These are phyloP conservation scores for Capsicum rhomboideum DNA, from an alignment of 257 asterid genomes.

Conservation along the genomic window DNA sequence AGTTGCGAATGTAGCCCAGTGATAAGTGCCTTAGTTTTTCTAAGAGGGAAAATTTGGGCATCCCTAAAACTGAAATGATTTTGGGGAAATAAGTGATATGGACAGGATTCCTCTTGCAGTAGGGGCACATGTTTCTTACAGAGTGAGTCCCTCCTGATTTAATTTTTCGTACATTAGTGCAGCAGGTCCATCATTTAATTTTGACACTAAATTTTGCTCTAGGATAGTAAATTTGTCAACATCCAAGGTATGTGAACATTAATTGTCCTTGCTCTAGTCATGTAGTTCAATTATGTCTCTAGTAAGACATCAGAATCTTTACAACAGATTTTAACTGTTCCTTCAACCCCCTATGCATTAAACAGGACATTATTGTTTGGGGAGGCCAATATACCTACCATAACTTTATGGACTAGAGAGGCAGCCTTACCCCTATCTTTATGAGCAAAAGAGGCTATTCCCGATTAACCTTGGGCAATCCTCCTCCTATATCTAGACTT, in stretches of 20 bases:
- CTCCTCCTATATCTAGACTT: too few species aligned
- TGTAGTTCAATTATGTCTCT: neutral
- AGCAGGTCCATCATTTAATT: conserved; percentile 1
- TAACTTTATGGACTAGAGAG: too few species aligned
- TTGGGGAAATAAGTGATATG: neutral
- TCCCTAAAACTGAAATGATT: neutral
- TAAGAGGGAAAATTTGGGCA: neutral
- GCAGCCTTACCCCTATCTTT: too few species aligned
- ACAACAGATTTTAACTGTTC: neutral
- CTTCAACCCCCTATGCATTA: neutral
- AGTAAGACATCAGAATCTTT: neutral
- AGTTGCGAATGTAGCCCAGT: too few species aligned
- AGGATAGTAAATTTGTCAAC: neutral
- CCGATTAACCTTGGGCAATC: too few species aligned
- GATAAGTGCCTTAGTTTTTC: too few species aligned
- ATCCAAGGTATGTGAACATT: neutral
- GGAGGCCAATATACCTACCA: too few species aligned
- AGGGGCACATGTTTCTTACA: neutral
- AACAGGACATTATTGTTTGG: neutral
- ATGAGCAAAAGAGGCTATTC: too few species aligned
- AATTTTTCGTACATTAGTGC: neutral
- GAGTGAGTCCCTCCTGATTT: neutral
- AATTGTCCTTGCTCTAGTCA: neutral
- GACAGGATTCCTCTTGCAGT: neutral
- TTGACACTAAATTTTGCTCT: neutral